Conservation (phyloP, 108 stramenopile species). For the Cyclostephanos invisitatus region DNA sequence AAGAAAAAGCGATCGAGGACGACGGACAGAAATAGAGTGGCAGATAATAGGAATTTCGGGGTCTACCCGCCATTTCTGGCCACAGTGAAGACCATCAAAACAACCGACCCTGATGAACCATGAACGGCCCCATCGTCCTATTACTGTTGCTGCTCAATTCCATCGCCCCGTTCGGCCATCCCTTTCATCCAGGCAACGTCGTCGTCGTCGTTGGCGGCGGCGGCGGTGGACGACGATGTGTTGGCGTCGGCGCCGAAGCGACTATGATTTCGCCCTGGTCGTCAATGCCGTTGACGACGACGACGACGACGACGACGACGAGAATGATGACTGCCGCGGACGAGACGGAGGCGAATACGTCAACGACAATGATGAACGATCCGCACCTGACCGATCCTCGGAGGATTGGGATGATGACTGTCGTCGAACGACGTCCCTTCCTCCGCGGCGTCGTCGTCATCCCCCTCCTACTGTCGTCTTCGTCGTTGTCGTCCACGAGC, state of each 20-base stretch:
- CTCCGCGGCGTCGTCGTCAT: background rate
- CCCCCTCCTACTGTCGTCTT: background rate
- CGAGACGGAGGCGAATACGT: background rate
- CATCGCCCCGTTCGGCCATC: background rate
- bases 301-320: background rate
- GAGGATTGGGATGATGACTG: background rate
- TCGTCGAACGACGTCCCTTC: background rate
- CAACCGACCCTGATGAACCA: no score
- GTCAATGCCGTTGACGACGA: background rate
- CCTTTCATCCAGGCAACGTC: background rate
- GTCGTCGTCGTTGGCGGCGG: background rate
- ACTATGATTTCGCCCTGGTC: background rate
- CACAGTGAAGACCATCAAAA: no score
- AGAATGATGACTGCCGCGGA: background rate
- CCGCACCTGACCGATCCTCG: background rate
- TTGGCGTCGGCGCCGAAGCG: background rate
- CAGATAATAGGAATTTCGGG: no score
- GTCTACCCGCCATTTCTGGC: no score
- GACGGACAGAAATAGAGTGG: no score
- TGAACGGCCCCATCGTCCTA: background rate
- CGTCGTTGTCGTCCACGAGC: background rate
- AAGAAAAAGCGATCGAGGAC: no score
- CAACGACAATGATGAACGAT: background rate
- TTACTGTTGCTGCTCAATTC: background rate
- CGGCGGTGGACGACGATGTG: background rate